Conservation (phyloP, 495 filamentous ascomycete species). For the Tetracladium marchalianum region DNA sequence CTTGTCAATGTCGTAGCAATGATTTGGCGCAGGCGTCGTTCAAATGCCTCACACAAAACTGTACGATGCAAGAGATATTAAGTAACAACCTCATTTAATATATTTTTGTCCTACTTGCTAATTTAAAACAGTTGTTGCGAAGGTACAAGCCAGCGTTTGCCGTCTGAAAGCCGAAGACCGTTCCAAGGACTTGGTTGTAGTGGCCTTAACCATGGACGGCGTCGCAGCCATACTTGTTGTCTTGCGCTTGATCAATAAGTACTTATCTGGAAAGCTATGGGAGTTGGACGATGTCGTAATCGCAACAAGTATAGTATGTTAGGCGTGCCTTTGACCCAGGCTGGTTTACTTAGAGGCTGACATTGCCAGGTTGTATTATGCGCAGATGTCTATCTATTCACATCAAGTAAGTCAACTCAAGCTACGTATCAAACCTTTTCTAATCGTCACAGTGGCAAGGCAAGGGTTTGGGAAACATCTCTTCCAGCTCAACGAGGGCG, state of each 20-base stretch:
- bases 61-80: constrained; percentile 1
- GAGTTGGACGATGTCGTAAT: too few species aligned
- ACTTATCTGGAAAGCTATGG: too few species aligned
- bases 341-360: too few species aligned
- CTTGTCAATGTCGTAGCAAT: constrained; percentile 1
- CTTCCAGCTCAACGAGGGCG: constrained; percentile 6
- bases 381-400: too few species aligned
- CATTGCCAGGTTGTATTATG: too few species aligned
- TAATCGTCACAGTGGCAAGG: not conserved
- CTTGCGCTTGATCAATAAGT: too few species aligned
- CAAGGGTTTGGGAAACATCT: constrained; percentile 10
- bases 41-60: not conserved
- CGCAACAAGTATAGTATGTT: too few species aligned
- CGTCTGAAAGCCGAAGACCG: not conserved
- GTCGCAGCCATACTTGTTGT: too few species aligned
- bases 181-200: not conserved
- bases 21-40: not conserved
- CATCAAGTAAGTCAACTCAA: too few species aligned
- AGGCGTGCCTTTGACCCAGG: too few species aligned
- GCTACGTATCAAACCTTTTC: not conserved
- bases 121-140: constrained; percentile 1
- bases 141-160: constrained; percentile 6
- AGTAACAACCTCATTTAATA: not conserved
- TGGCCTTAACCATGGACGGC: too few species aligned
- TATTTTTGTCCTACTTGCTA: not conserved